Percentiles rank a stretch among this genome's conserved stretches.
phyloP scores from a whole-genome alignment of 2,329 filamentous ascomycete genomes.

The Aspergillus cejpii region DNA sequence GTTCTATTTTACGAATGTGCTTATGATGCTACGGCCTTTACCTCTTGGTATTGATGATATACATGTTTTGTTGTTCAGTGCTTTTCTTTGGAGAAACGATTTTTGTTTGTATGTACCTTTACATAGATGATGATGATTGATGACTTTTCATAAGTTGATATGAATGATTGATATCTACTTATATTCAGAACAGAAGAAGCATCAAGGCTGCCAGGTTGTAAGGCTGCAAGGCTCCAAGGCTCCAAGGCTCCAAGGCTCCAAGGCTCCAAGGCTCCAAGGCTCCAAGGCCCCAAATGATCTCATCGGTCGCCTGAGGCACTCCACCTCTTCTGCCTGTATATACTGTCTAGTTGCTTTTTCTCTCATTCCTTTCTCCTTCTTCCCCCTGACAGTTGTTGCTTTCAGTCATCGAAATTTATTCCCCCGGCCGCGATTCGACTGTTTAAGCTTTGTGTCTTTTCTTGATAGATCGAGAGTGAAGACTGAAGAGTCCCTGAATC shows the following conservation, averaged over 20 bases:
- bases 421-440: no score
- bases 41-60: not conserved
- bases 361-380: not conserved
- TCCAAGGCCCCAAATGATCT: not conserved
- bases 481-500: slow-evolving; percentile 1
- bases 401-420: not conserved
- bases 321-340: not conserved
- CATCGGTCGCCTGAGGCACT: not conserved
- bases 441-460: no score
- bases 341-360: not conserved
- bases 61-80: slow-evolving; percentile 6
- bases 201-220: not conserved
- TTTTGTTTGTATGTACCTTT: slow-evolving; percentile 20
- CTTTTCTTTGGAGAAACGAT: slow-evolving; percentile 4
- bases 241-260: not conserved
- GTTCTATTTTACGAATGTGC: not conserved
- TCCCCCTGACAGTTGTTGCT: not conserved
- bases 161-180: not conserved
- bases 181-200: not conserved
- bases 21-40: not conserved
- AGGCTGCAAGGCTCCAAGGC: not conserved
- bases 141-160: slow-evolving; percentile 22
- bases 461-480: not conserved
- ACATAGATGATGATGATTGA: slow-evolving; percentile 22
- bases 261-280: not conserved